Conservation (phyloP, 306 rosid species). For the Dryas octopetala region DNA sequence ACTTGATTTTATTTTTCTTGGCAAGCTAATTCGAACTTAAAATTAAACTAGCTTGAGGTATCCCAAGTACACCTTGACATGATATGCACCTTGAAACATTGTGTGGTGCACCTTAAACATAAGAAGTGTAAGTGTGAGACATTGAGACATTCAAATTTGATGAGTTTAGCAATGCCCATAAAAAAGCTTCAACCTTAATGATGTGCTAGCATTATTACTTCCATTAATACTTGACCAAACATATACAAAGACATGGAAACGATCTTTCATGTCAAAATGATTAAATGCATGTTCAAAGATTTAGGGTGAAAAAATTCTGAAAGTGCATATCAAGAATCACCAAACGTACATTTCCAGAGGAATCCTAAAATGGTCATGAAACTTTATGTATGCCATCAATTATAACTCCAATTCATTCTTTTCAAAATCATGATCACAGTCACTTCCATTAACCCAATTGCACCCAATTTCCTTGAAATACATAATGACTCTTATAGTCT, state of each 20-base stretch:
- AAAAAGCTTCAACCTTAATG: too few species aligned
- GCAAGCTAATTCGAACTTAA: too few species aligned
- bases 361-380: conserved; percentile 19
- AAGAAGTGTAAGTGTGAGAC: too few species aligned
- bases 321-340: conserved; percentile 19
- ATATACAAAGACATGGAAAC: background rate
- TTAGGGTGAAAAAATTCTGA: conserved; percentile 7
- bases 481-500: conserved; percentile 37
- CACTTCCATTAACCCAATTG: conserved; percentile 66
- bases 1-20: too few species aligned
- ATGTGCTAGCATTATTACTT: background rate
- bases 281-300: background rate
- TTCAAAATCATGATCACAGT: conserved; percentile 78
- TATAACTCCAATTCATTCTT: conserved; percentile 45
- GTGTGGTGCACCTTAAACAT: too few species aligned
- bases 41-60: too few species aligned
- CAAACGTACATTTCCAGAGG: conserved; percentile 8
- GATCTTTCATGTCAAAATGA: conserved; percentile 9
- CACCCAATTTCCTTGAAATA: conserved; percentile 27
- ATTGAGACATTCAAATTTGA: too few species aligned
- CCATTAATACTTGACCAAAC: background rate
- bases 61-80: too few species aligned
- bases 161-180: background rate
- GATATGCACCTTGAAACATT: too few species aligned
- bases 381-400: conserved; percentile 37